These are phyloP conservation scores for Flaveria floridana DNA, from an alignment of 140 eudicot species.

Conservation along the genomic window DNA sequence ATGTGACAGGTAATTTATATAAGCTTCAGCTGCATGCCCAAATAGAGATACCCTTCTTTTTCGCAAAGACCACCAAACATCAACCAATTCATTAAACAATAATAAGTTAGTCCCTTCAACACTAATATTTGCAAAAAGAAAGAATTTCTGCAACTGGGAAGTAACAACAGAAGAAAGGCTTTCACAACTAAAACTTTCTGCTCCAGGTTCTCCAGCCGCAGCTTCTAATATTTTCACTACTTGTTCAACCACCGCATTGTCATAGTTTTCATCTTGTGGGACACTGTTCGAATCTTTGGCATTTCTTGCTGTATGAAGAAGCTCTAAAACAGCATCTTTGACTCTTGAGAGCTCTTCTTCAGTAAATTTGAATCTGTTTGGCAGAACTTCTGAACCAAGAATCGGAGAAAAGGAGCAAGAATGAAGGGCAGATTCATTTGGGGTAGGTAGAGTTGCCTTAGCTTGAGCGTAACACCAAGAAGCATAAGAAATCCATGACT, in stretches of 20 bases:
- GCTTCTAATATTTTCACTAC: constrained; percentile 68
- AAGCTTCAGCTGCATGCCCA: constrained; percentile 93
- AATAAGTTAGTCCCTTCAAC: constrained; percentile 36
- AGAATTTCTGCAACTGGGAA: constrained; percentile 69
- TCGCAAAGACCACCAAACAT: constrained; percentile 91
- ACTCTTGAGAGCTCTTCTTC: constrained; percentile 64
- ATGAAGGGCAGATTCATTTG: constrained; percentile 45
- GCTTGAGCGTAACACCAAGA: constrained; percentile 96
- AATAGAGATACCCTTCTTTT: constrained; percentile 80
- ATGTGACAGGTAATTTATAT: constrained; percentile 66
- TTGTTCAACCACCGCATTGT: constrained; percentile 48
- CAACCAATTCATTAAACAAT: constrained; percentile 50
- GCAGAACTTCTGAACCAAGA: constrained; percentile 58
- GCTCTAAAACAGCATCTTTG: constrained; percentile 42
- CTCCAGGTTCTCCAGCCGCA: constrained; percentile 82
- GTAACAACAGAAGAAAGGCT: constrained; percentile 59
- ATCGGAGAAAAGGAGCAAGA: constrained; percentile 74
- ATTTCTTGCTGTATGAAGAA: constrained; percentile 41
- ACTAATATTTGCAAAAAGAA: constrained; percentile 42
- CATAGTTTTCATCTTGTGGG: constrained; percentile 42
- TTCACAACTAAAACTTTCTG: constrained; percentile 54
- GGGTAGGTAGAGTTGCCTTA: constrained; percentile 45
- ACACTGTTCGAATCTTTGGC: constrained; percentile 32
- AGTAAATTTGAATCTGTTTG: constrained; percentile 57
- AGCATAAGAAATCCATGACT: constrained; percentile 92